Conservation (phyloP, 805 yeast genomes). For the Grigorovia transvaalensis region DNA sequence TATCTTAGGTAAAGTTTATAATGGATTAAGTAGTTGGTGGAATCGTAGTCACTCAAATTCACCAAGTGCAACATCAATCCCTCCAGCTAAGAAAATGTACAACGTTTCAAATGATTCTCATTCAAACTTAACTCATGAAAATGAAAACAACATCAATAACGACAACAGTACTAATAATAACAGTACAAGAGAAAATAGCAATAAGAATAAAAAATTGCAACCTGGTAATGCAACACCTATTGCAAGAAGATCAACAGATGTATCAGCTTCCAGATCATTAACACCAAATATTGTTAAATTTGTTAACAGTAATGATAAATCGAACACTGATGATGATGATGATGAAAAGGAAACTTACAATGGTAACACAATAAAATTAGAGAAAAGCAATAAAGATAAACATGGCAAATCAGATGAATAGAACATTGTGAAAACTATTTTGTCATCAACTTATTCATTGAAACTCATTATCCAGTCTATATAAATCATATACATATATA, state of each 20-base stretch:
- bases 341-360: conserved; percentile 42
- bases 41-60: background rate
- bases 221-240: background rate
- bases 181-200: background rate
- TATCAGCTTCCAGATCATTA: conserved; percentile 17
- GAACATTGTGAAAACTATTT: background rate
- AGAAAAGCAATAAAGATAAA: conserved; percentile 29
- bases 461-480: too few relatives aligned
- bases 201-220: background rate
- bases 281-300: conserved; percentile 26
- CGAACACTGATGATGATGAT: conserved; percentile 13
- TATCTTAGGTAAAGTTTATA: conserved; percentile 25
- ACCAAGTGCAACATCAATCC: background rate
- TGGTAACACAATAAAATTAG: conserved; percentile 44
- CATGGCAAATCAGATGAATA: background rate
- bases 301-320: conserved; percentile 14
- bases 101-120: background rate
- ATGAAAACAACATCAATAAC: background rate
- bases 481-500: background rate
- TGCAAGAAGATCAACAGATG: background rate
- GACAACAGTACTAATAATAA: background rate
- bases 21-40: conserved; percentile 31
- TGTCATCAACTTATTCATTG: too few relatives aligned
- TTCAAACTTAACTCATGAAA: too few relatives aligned
- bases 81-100: background rate